A percentile compares a stretch with the other conserved stretches of the same genome.
phyloP scores from a whole-genome alignment of 1,139 yeast genomes.

The Yamadazyma kanchanaburiensis region DNA sequence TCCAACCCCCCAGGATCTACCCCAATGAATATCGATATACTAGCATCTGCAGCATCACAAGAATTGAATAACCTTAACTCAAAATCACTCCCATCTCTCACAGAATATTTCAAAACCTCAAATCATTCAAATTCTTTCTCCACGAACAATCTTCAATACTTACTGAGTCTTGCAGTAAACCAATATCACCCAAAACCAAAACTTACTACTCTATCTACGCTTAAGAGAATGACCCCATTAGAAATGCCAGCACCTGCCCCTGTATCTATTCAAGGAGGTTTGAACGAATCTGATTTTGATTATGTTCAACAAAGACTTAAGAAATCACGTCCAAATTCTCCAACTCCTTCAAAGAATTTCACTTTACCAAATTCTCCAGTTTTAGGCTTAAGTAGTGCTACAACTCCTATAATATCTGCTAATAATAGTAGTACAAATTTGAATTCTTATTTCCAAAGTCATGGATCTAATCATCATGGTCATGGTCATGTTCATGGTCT shows the following conservation, averaged over 20 bases:
- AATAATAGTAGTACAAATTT: slow-evolving; percentile 46
- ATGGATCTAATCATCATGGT: slow-evolving; percentile 3
- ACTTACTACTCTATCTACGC: slow-evolving; percentile 39
- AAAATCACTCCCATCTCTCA: slow-evolving; percentile 61
- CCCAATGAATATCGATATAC: slow-evolving; percentile 60
- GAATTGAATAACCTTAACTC: slow-evolving; percentile 57
- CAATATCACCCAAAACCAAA: slow-evolving; percentile 25
- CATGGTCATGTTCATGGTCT: slow-evolving; percentile 1
- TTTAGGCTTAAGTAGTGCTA: slow-evolving; percentile 37
- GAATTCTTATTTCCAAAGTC: slow-evolving; percentile 13
- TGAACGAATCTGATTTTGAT: slow-evolving; percentile 44
- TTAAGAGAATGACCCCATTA: slow-evolving; percentile 56
- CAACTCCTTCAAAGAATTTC: slow-evolving; percentile 34
- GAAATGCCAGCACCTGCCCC: slow-evolving; percentile 13
- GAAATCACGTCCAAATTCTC: slow-evolving; percentile 74
- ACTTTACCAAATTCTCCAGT: slow-evolving; percentile 62
- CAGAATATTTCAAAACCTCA: slow-evolving; percentile 47
- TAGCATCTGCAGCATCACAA: slow-evolving; percentile 82
- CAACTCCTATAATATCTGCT: slow-evolving; percentile 44
- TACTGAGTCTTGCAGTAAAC: slow-evolving; percentile 25
- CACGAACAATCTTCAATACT: slow-evolving; percentile 23
- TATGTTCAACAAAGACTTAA: slow-evolving; percentile 53
- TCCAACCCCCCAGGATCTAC: slow-evolving; percentile 4
- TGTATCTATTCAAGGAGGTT: slow-evolving; percentile 19
- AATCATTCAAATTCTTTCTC: slow-evolving; percentile 14